phyloP scores from a whole-genome alignment of 139 green algal species.

The Diplosphaera chodatii region DNA sequence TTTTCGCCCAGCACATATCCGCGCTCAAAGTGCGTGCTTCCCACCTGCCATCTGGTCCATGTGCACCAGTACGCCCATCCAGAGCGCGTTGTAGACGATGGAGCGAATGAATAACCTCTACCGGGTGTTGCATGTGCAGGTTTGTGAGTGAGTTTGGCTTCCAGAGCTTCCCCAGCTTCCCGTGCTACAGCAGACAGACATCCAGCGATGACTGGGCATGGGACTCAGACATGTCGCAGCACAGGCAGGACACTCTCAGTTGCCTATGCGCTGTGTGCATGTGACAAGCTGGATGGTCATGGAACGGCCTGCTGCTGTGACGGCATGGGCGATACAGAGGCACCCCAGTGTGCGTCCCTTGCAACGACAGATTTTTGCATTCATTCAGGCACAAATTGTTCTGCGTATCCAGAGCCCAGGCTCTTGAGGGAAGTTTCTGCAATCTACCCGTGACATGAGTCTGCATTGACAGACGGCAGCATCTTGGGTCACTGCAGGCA shows the following conservation, averaged over 20 bases:
- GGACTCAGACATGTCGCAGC: slow-evolving; percentile 33
- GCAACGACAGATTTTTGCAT: too few species aligned
- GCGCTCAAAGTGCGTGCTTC: slow-evolving; percentile 50
- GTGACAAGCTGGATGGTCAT: too few species aligned
- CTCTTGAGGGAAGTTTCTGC: too few species aligned
- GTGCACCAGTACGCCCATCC: too few species aligned
- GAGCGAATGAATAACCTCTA: too few species aligned
- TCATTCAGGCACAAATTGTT: too few species aligned
- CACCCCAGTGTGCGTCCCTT: neutral
- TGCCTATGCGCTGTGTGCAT: neutral
- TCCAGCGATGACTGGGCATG: slow-evolving; percentile 29
- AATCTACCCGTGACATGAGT: too few species aligned
- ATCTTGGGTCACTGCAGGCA: slow-evolving; percentile 30
- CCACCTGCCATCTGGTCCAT: too few species aligned
- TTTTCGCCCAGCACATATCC: slow-evolving; percentile 41
- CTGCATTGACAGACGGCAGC: neutral
- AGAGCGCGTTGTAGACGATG: too few species aligned
- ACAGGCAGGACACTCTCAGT: slow-evolving; percentile 12
- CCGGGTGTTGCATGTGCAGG: neutral
- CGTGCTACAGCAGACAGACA: slow-evolving; percentile 24
- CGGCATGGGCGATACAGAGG: neutral
- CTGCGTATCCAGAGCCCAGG: too few species aligned
- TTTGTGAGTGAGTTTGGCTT: slow-evolving; percentile 47
- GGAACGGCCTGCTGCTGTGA: too few species aligned
- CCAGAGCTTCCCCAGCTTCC: slow-evolving; percentile 50